These are phyloP conservation scores for Polytrichum commune DNA, from an alignment of 225 moss, liverwort and hornwort genomes.

Conservation along the genomic window DNA sequence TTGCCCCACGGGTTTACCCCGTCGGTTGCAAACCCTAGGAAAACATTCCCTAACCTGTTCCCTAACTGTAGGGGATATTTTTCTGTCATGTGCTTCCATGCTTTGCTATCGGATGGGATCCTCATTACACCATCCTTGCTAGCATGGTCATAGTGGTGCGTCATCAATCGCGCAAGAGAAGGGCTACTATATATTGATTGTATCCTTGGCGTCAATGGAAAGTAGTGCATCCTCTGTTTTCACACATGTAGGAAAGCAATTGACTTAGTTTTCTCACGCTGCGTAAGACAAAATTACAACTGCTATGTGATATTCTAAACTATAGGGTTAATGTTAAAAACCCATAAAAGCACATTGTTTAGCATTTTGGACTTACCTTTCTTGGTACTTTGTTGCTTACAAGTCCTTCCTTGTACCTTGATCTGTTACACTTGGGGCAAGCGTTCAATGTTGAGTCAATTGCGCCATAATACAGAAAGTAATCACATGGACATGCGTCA, in stretches of 20 bases:
- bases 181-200: slow-evolving; percentile 4
- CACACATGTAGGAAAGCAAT: too few species aligned
- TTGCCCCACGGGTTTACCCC: slow-evolving; percentile 3
- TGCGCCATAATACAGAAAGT: neutral
- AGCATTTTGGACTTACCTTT: too few species aligned
- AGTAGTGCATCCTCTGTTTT: neutral
- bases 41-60: neutral
- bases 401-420: neutral
- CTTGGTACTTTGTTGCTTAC: slow-evolving; percentile 4
- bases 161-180: neutral
- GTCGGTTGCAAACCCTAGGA: slow-evolving; percentile 7
- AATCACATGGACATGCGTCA: neutral
- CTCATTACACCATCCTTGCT: slow-evolving; percentile 2
- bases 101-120: neutral
- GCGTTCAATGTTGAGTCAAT: neutral
- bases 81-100: slow-evolving; percentile 10
- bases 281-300: too few species aligned
- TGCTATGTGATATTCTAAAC: too few species aligned
- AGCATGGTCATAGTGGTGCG: neutral
- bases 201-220: slow-evolving; percentile 4
- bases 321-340: too few species aligned
- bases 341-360: too few species aligned
- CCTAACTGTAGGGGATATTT: neutral
- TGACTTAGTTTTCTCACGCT: too few species aligned
- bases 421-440: neutral